phyloP scores from a whole-genome alignment of 768 basidiomycete genomes.

The Rhodosporidiobolus odoratus region DNA sequence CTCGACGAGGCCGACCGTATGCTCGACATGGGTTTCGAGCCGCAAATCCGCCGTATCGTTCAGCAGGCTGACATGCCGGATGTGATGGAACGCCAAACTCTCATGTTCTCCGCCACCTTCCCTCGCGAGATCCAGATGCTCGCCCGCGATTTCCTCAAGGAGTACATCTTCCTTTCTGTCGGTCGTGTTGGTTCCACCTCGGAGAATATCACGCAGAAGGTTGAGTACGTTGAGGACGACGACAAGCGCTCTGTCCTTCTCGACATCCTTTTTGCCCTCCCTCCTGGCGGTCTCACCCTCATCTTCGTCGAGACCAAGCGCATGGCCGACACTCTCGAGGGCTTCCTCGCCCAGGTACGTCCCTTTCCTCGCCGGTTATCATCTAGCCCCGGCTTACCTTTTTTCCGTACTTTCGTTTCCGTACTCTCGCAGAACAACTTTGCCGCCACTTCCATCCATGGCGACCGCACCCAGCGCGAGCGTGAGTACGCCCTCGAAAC shows the following conservation, averaged over 20 bases:
- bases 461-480: constrained; percentile 94
- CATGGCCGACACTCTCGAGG: constrained; percentile 97
- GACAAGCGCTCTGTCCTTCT: constrained; percentile 97
- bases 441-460: constrained; percentile 93
- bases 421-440: constrained; percentile 63
- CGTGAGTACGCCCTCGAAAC: constrained; percentile 92
- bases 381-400: too few species aligned
- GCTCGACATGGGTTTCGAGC: constrained; percentile 99
- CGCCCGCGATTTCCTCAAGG: constrained; percentile 91
- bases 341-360: constrained; percentile 66
- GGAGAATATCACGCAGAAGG: constrained; percentile 94
- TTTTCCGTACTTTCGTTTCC: too few species aligned
- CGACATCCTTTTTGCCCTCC: constrained; percentile 80
- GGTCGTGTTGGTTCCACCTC: constrained; percentile 97
- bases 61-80: constrained; percentile 99
- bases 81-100: constrained; percentile 80
- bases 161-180: constrained; percentile 97
- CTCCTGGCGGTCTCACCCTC: constrained; percentile 72
- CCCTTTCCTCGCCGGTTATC: too few species aligned
- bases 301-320: constrained; percentile 99
- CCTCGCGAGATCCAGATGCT: constrained; percentile 97
- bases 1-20: constrained; percentile 99
- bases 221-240: constrained; percentile 94
- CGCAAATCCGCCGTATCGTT: constrained; percentile 95
- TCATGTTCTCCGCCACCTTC: constrained; percentile 99